Base-by-base conservation (phyloP, 2,329 filamentous ascomycete genomes). In the Xylaria hypoxylon region DNA sequence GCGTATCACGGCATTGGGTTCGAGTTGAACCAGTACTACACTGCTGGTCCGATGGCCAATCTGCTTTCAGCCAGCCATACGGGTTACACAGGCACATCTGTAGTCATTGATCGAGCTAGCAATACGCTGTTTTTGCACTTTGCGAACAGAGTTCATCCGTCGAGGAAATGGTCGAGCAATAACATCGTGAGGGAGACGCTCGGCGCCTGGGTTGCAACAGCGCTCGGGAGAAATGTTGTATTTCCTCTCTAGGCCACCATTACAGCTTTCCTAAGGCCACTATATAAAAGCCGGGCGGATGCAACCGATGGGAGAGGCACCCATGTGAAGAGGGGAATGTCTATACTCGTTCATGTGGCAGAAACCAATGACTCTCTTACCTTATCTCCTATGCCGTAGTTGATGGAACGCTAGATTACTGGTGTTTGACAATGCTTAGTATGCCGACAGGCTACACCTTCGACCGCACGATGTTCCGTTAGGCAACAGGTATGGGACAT, bases 181-280 rank as follows among this genome's bases (percentile, higher is more conserved):
- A 67, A 67, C 19, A 61, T 64, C 45, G 60, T 67, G 28, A 60
- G 65, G 38, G 60, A 67, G 45, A 64, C 65, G 22, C 42, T 67
- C 5, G 65, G 65, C n/a, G 60, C 60, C 1, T 64, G 65, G 65
- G 65, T 64, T 35, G 65, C 65, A 8, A 64, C 55, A 11, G 48
- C 65, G 10, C 56, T 67, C 1, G 65, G 60, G n/a, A 60, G 56
- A 8, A 38, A 67, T 13, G 50, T 64, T 60, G 22, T 38, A 3
- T 67, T 67, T 15, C 65, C 65, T 22, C 17, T 44, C 15, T 64
- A 47, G 35, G n/a, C n/a, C n/a, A n/a, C n/a, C n/a, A n/a, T n/a
- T n/a, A n/a, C n/a, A n/a, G n/a, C n/a, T n/a, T n/a, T n/a, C n/a
- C n/a, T n/a, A n/a, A n/a, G n/a, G n/a, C n/a, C n/a, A n/a, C n/a